phyloP scores from a whole-genome alignment of 768 basidiomycete species.

The Leccinum imitatum region DNA sequence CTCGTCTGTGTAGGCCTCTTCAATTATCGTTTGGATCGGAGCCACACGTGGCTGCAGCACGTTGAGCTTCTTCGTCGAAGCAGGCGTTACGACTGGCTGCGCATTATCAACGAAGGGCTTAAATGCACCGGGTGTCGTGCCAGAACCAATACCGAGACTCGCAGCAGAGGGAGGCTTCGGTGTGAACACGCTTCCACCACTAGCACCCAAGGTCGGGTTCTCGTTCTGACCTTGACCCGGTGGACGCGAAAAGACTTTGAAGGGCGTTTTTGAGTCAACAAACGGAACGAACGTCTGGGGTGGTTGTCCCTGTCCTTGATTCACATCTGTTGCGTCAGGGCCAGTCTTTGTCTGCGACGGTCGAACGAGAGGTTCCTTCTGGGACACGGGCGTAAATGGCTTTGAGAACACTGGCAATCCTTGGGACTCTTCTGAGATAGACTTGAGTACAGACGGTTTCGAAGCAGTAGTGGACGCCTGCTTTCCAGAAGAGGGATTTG shows the following conservation, averaged over 20 bases:
- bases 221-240: slow-evolving; percentile 43
- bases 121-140: slow-evolving; percentile 26
- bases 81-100: slow-evolving; percentile 16
- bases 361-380: slow-evolving; percentile 34
- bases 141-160: slow-evolving; percentile 7
- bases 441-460: slow-evolving; percentile 30
- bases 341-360: slow-evolving; percentile 21
- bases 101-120: slow-evolving; percentile 38
- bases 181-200: slow-evolving; percentile 37
- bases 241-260: slow-evolving; percentile 73
- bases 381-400: slow-evolving; percentile 61
- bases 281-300: slow-evolving; percentile 43
- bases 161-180: slow-evolving; percentile 40
- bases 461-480: slow-evolving; percentile 22
- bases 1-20: slow-evolving; percentile 33
- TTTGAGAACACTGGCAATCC: slow-evolving; percentile 52
- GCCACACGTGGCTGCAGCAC: slow-evolving; percentile 20
- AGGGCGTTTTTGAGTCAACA: slow-evolving; percentile 39
- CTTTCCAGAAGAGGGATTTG: slow-evolving; percentile 24
- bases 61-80: slow-evolving; percentile 22
- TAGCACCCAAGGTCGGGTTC: slow-evolving; percentile 26
- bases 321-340: slow-evolving; percentile 16
- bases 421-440: slow-evolving; percentile 37
- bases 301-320: slow-evolving; percentile 15
- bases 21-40: slow-evolving; percentile 20